Conservation (phyloP, 2,329 filamentous ascomycete species). For the Hymenoscyphus albidus region DNA sequence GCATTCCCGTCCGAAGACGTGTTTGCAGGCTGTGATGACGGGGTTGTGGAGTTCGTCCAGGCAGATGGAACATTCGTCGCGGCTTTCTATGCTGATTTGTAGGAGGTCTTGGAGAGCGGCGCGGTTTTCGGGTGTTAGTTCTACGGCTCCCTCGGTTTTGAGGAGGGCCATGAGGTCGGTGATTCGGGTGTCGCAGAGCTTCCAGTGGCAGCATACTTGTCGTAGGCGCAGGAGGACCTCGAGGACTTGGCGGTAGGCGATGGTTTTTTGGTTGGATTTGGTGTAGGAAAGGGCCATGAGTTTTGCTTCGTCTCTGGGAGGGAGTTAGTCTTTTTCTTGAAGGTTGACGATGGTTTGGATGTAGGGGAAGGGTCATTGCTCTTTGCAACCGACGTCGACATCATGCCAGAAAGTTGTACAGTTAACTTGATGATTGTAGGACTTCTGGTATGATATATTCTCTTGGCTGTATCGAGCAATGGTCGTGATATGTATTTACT, state of each 20-base stretch:
- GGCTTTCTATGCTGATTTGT: slow-evolving; percentile 71
- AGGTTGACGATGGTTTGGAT: too few relatives aligned
- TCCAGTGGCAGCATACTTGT: slow-evolving; percentile 88
- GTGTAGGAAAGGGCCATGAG: slow-evolving; percentile 63
- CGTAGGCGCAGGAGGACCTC: slow-evolving; percentile 79
- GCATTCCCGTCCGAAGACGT: slow-evolving; percentile 72
- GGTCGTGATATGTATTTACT: slow-evolving; percentile 29
- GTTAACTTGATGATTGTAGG: too few relatives aligned
- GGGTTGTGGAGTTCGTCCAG: slow-evolving; percentile 68
- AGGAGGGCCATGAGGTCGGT: slow-evolving; percentile 66
- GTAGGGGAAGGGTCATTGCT: too few relatives aligned
- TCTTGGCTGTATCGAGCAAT: too few relatives aligned
- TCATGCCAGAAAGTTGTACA: too few relatives aligned
- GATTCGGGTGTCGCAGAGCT: slow-evolving; percentile 72
- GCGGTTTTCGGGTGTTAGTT: slow-evolving; percentile 68
- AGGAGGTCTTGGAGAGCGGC: slow-evolving; percentile 71
- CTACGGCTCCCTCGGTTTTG: slow-evolving; percentile 62
- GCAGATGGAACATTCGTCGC: slow-evolving; percentile 81
- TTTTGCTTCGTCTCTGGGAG: slow-evolving; percentile 63
- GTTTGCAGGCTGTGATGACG: slow-evolving; percentile 81
- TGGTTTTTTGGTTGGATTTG: slow-evolving; percentile 40
- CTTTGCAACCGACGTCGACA: too few relatives aligned
- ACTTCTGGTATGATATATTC: too few relatives aligned
- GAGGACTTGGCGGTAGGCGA: slow-evolving; percentile 69
- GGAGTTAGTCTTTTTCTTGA: slow-evolving; percentile 25